phyloP scores from a whole-genome alignment of 768 basidiomycete species.

The Chlorophyllum brunneum region DNA sequence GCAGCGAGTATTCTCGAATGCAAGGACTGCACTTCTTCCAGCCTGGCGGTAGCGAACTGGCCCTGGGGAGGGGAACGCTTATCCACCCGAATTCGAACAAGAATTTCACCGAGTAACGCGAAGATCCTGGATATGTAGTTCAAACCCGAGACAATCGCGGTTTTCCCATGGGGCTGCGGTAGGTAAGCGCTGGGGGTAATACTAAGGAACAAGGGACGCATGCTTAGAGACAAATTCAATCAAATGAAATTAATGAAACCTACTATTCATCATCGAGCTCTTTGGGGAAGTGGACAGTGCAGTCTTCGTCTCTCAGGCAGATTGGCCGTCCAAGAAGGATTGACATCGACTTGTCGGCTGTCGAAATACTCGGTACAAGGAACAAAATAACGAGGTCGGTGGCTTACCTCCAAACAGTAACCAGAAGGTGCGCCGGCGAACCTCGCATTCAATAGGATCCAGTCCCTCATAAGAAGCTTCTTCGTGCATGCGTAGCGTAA shows the following conservation, averaged over 20 bases:
- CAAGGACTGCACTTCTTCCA: conserved; percentile 82
- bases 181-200: conserved; percentile 84
- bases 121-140: conserved; percentile 87
- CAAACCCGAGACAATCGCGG: conserved; percentile 80
- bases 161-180: conserved; percentile 84
- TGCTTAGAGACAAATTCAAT: conserved; percentile 26
- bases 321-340: conserved; percentile 82
- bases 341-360: conserved; percentile 89
- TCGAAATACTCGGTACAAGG: neutral
- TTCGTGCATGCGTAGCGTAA: conserved; percentile 83
- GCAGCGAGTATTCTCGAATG: conserved; percentile 74
- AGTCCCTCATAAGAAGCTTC: conserved; percentile 78
- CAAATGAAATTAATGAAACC: conserved; percentile 29
- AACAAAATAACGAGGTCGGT: conserved; percentile 2
- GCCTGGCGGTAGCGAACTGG: conserved; percentile 76
- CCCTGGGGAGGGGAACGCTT: conserved; percentile 84
- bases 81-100: conserved; percentile 83
- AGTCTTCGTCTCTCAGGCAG: conserved; percentile 86
- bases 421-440: conserved; percentile 86
- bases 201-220: conserved; percentile 33
- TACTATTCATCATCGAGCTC: conserved; percentile 90
- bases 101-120: conserved; percentile 79
- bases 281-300: conserved; percentile 83
- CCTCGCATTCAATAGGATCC: conserved; percentile 85
- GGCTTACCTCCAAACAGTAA: conserved; percentile 77